Conservation (phyloP, 129 eudicot species). For the Helichrysum umbraculigerum region DNA sequence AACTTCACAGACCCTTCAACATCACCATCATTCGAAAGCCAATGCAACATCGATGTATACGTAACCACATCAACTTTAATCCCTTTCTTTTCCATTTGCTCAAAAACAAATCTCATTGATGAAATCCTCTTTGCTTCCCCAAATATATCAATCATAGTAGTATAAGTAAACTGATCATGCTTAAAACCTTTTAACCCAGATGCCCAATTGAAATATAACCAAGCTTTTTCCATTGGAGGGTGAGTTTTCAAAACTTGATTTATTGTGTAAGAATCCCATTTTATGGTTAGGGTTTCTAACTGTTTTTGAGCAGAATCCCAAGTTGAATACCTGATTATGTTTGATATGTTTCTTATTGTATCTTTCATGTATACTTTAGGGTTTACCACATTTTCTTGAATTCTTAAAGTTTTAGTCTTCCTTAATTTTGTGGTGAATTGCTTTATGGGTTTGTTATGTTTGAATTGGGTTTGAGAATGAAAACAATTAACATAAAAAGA, state of each 20-base stretch:
- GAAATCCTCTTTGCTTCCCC: conserved; percentile 86
- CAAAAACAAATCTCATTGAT: conserved; percentile 74
- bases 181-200: conserved; percentile 54
- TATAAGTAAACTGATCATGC: conserved; percentile 87
- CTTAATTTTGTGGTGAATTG: conserved; percentile 24
- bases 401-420: conserved; percentile 29
- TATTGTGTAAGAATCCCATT: conserved; percentile 89
- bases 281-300: conserved; percentile 42
- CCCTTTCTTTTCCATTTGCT: conserved; percentile 80
- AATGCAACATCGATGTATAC: conserved; percentile 78
- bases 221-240: conserved; percentile 90
- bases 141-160: conserved; percentile 92
- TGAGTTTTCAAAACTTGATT: conserved; percentile 91
- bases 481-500: background rate
- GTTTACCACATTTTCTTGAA: conserved; percentile 29
- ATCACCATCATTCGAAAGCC: conserved; percentile 89
- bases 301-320: conserved; percentile 87
- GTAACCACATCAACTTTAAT: conserved; percentile 75
- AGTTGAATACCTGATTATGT: conserved; percentile 53
- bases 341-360: conserved; percentile 52
- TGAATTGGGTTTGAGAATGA: conserved; percentile 34
- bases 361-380: conserved; percentile 63
- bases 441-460: conserved; percentile 24
- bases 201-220: conserved; percentile 90
- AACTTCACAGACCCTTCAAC: conserved; percentile 63